A percentile compares a stretch with the other conserved stretches of the same genome.
These are phyloP conservation scores for Clavariopsis aquatica DNA, from an alignment of 495 filamentous ascomycete genomes.

Conservation along the genomic window DNA sequence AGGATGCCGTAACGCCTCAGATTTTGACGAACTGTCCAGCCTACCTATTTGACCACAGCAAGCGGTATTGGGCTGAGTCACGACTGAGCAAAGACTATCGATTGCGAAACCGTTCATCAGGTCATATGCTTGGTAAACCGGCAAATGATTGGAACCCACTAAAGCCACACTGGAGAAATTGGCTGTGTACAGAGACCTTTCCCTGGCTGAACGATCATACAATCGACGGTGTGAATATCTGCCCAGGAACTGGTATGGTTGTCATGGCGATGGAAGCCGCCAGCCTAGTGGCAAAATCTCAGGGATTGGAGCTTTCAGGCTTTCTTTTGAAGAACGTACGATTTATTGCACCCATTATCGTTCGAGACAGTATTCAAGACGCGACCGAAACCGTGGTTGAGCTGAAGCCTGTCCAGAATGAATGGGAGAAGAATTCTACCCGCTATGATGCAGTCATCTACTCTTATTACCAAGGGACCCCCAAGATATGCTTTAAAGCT, in stretches of 20 bases:
- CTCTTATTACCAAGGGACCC: not conserved
- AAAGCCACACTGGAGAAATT: not conserved
- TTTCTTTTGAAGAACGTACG: not conserved
- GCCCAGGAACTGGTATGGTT: constrained; percentile 4
- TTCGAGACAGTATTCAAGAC: not conserved
- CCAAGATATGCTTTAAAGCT: not conserved
- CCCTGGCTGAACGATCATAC: constrained; percentile 15
- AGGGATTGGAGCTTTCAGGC: not conserved
- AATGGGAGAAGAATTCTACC: not conserved
- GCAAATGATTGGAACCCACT: not conserved
- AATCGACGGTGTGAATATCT: not conserved
- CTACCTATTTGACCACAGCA: constrained; percentile 18
- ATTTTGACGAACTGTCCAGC: not conserved
- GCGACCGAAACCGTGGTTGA: not conserved
- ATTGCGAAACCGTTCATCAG: not conserved
- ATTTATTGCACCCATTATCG: not conserved
- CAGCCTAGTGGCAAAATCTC: not conserved
- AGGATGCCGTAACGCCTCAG: not conserved
- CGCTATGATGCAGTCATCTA: not conserved
- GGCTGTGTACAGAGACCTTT: not conserved
- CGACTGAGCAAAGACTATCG: not conserved
- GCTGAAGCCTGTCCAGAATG: not conserved
- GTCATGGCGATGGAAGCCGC: constrained; percentile 9
- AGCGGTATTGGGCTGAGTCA: constrained; percentile 10
- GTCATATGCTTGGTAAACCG: not conserved